phyloP scores from a whole-genome alignment of 805 yeast species.

The Kuraishia cidri region DNA sequence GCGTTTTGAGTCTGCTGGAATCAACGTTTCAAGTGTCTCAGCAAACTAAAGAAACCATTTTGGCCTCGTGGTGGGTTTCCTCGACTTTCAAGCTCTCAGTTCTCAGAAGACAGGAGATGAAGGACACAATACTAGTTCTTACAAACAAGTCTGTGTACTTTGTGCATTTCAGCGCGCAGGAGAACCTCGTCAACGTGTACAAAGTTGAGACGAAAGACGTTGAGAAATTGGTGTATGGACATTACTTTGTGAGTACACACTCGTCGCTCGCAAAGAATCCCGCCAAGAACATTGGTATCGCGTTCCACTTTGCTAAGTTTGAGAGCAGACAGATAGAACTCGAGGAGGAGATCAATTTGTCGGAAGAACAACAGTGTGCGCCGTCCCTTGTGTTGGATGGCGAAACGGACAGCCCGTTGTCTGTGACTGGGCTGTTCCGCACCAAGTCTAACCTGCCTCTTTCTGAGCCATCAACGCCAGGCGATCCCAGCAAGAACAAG shows the following conservation, averaged over 20 bases:
- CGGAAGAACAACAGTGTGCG: not conserved
- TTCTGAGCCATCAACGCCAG: not conserved
- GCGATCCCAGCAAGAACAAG: not conserved
- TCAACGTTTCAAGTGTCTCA: conserved; percentile 6
- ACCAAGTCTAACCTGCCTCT: not conserved
- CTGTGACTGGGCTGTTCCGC: too few relatives aligned
- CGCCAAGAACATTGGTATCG: conserved; percentile 20
- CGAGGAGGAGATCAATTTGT: not conserved
- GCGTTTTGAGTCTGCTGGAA: conserved; percentile 5
- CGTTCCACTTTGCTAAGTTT: conserved; percentile 5
- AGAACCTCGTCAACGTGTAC: conserved; percentile 11
- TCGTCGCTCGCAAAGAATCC: conserved; percentile 16
- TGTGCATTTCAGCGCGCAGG: conserved; percentile 10
- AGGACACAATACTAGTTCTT: conserved; percentile 15
- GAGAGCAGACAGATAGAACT: conserved; percentile 2
- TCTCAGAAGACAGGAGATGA: conserved; percentile 6
- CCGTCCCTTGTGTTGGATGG: too few relatives aligned
- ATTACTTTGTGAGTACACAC: conserved; percentile 10
- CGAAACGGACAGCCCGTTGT: not conserved
- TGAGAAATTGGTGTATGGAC: conserved; percentile 19
- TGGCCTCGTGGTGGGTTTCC: conserved; percentile 25
- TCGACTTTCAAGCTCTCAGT: conserved; percentile 7
- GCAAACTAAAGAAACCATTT: conserved; percentile 10
- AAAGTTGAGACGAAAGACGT: conserved; percentile 10
- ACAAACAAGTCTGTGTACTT: conserved; percentile 14